Conservation (phyloP, 1,284 basidiomycete species). For the Rhodotorula sp. region DNA sequence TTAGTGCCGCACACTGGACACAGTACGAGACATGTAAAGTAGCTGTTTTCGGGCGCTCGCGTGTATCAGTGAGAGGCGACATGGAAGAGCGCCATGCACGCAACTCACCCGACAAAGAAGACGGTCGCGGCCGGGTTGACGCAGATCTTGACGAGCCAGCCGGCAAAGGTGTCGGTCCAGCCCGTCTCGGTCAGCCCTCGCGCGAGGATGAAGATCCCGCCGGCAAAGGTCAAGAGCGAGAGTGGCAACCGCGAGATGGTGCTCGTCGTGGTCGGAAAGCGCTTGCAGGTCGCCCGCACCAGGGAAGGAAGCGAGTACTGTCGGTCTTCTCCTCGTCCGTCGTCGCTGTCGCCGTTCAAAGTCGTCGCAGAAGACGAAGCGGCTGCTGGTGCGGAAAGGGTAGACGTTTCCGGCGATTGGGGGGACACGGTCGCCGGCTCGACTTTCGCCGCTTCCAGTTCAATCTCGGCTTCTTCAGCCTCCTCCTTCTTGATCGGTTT, state of each 20-base stretch:
- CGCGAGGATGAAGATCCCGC: conserved; percentile 93
- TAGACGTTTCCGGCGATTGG: conserved; percentile 2
- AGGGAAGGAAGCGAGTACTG: conserved; percentile 32
- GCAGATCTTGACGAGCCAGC: conserved; percentile 60
- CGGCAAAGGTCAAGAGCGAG: conserved; percentile 83
- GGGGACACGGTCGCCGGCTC: background rate
- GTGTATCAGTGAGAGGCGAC: background rate
- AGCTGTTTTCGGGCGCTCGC: conserved; percentile 8
- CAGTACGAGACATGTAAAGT: conserved; percentile 33
- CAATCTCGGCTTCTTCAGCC: conserved; percentile 12
- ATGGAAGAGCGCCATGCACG: background rate
- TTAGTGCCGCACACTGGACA: conserved; percentile 71
- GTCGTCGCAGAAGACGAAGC: background rate
- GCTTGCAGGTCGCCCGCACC: conserved; percentile 35
- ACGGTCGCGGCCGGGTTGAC: conserved; percentile 59
- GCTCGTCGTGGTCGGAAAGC: conserved; percentile 73
- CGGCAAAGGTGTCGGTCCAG: conserved; percentile 85
- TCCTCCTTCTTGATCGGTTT: background rate
- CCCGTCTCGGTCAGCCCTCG: conserved; percentile 77
- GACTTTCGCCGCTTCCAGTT: conserved; percentile 21
- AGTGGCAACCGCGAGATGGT: conserved; percentile 72
- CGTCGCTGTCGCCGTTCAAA: background rate
- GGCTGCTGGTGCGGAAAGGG: background rate
- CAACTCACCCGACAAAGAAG: conserved; percentile 46
- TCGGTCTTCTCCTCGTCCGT: background rate